Conservation (phyloP, 805 yeast species). For the Pichia ethanolica region DNA sequence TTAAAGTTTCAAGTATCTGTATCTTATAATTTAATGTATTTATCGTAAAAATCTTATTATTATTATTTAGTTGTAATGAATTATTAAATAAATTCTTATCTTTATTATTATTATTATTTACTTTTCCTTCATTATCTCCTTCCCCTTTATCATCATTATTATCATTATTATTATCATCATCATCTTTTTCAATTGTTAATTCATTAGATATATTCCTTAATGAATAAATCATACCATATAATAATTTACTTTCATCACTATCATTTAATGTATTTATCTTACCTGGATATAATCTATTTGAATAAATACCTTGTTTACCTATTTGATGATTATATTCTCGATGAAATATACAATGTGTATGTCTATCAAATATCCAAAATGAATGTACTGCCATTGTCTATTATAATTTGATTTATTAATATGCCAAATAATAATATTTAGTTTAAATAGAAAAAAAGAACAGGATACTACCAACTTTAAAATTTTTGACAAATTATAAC, state of each 20-base stretch:
- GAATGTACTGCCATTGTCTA: slow-evolving; percentile 63
- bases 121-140: not conserved
- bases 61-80: not conserved
- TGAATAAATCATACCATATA: slow-evolving; percentile 82
- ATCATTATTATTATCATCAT: too few species aligned
- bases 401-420: too few species aligned
- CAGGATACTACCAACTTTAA: not conserved
- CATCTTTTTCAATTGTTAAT: not conserved
- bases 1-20: slow-evolving; percentile 34
- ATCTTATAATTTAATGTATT: slow-evolving; percentile 16
- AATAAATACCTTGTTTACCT: not conserved
- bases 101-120: not conserved
- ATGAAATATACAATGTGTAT: slow-evolving; percentile 79
- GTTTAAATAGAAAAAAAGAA: not conserved
- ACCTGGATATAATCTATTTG: not conserved
- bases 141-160: not conserved
- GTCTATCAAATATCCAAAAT: slow-evolving; percentile 87
- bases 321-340: slow-evolving; percentile 45
- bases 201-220: slow-evolving; percentile 55
- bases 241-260: slow-evolving; percentile 67
- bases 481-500: not conserved
- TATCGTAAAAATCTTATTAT: not conserved
- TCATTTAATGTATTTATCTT: slow-evolving; percentile 27
- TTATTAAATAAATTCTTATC: not conserved
- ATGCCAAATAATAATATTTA: not conserved